These are phyloP conservation scores for Pontederia crassipes DNA, from an alignment of 176 grass and related monocot species.

Conservation along the genomic window DNA sequence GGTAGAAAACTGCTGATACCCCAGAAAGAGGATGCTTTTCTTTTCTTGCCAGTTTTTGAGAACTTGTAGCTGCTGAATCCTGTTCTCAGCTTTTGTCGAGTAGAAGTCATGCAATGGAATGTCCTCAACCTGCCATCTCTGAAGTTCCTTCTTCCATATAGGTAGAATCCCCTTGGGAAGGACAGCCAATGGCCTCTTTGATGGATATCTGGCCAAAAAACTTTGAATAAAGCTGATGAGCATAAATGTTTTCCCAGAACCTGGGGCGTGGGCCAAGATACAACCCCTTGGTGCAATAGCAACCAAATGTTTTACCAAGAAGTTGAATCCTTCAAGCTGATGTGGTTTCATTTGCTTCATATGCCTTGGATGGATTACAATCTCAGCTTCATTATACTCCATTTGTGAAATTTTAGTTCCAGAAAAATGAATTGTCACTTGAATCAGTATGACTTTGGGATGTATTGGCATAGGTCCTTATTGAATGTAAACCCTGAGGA, in stretches of 20 bases:
- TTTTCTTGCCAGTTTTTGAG: conserved; percentile 76
- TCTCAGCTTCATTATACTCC: conserved; percentile 51
- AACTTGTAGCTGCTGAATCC: conserved; percentile 67
- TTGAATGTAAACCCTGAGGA: conserved; percentile 50
- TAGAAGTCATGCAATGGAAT: conserved; percentile 88
- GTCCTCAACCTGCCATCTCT: conserved; percentile 82
- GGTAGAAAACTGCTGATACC: conserved; percentile 82
- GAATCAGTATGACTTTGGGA: conserved; percentile 34
- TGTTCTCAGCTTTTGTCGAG: conserved; percentile 85
- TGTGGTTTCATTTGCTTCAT: conserved; percentile 68
- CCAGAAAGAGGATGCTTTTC: conserved; percentile 83
- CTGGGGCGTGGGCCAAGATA: conserved; percentile 93
- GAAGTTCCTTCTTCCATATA: conserved; percentile 83
- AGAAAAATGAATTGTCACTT: conserved; percentile 37
- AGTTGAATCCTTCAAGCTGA: conserved; percentile 83
- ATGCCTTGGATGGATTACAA: conserved; percentile 88
- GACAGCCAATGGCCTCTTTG: conserved; percentile 67
- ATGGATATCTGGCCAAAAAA: conserved; percentile 81
- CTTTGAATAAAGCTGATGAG: conserved; percentile 97
- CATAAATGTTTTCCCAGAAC: conserved; percentile 97
- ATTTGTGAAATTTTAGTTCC: conserved; percentile 42
- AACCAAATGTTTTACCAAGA: conserved; percentile 84
- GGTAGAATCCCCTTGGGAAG: conserved; percentile 88
- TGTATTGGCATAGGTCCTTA: conserved; percentile 31
- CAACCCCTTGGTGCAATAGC: conserved; percentile 75